Conservation (phyloP, 805 yeast genomes). For the Torulaspora delbrueckii region DNA sequence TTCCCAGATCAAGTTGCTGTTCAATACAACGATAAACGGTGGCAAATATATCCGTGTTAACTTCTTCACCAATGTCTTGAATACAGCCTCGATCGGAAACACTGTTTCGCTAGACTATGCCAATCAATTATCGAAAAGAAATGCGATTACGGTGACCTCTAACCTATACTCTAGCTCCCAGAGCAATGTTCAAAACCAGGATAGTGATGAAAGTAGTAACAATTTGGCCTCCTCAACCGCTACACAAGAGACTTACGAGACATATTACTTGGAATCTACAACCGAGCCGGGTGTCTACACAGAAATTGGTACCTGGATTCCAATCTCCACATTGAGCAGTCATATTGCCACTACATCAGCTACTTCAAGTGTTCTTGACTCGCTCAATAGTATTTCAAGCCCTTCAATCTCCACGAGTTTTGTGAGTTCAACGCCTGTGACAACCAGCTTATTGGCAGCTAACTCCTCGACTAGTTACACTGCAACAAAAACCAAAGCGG, state of each 20-base stretch:
- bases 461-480: neutral
- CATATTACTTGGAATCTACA: slow-evolving; percentile 17
- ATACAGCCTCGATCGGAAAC: slow-evolving; percentile 14
- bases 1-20: slow-evolving; percentile 16
- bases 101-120: slow-evolving; percentile 3
- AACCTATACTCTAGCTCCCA: slow-evolving; percentile 3
- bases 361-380: neutral
- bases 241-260: slow-evolving; percentile 3
- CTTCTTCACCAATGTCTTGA: slow-evolving; percentile 20
- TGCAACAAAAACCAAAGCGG: neutral
- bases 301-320: slow-evolving; percentile 28
- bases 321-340: slow-evolving; percentile 16
- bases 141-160: slow-evolving; percentile 4
- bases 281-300: slow-evolving; percentile 25
- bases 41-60: slow-evolving; percentile 28
- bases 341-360: neutral
- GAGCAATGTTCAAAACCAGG: slow-evolving; percentile 4
- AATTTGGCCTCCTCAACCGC: neutral
- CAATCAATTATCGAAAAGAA: slow-evolving; percentile 5
- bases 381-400: neutral
- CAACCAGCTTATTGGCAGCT: neutral
- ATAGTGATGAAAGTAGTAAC: neutral
- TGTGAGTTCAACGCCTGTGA: neutral
- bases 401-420: neutral
- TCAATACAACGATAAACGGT: slow-evolving; percentile 27